phyloP scores from a whole-genome alignment of 1,284 basidiomycete species.

The Xanthoconium separans region DNA sequence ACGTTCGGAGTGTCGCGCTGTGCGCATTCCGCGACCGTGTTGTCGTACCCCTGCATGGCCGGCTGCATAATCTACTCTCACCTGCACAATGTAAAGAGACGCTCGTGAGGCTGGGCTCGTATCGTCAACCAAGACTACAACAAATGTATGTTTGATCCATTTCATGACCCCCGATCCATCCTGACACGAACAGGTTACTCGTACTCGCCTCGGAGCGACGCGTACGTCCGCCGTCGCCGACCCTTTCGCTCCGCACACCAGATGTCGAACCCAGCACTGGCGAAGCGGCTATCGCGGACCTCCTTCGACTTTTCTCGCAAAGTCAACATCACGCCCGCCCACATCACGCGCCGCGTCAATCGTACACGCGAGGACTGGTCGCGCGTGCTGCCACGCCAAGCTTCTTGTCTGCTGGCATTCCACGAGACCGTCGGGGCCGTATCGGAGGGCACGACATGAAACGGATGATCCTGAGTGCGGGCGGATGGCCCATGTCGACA shows the following conservation, averaged over 20 bases:
- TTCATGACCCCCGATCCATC: neutral
- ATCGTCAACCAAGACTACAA: conserved; percentile 66
- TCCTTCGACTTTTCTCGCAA: conserved; percentile 49
- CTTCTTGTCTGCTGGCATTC: conserved; percentile 68
- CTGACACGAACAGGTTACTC: conserved; percentile 55
- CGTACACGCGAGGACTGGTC: conserved; percentile 32
- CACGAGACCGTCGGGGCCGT: conserved; percentile 73
- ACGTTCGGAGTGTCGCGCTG: conserved; percentile 78
- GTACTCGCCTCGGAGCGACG: conserved; percentile 60
- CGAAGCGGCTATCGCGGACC: conserved; percentile 62
- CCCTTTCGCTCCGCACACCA: conserved; percentile 23
- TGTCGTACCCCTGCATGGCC: conserved; percentile 61
- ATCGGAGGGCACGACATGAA: conserved; percentile 54
- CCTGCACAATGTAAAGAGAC: conserved; percentile 51
- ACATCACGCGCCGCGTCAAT: conserved; percentile 23
- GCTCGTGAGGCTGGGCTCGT: conserved; percentile 47
- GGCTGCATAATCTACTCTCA: conserved; percentile 55
- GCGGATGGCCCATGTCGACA: conserved; percentile 14
- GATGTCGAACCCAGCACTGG: conserved; percentile 47
- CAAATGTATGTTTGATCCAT: conserved; percentile 55
- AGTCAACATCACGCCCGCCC: conserved; percentile 41
- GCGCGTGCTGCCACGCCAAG: conserved; percentile 50
- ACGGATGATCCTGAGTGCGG: conserved; percentile 25
- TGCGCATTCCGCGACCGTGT: conserved; percentile 81
- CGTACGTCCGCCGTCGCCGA: conserved; percentile 28